Evolutionary conservation across 2,329 filamentous ascomycete species (phyloP), one percentile per base, ranked within the genome.

Genomic region (Pseudogymnoascus sp.): DNA sequence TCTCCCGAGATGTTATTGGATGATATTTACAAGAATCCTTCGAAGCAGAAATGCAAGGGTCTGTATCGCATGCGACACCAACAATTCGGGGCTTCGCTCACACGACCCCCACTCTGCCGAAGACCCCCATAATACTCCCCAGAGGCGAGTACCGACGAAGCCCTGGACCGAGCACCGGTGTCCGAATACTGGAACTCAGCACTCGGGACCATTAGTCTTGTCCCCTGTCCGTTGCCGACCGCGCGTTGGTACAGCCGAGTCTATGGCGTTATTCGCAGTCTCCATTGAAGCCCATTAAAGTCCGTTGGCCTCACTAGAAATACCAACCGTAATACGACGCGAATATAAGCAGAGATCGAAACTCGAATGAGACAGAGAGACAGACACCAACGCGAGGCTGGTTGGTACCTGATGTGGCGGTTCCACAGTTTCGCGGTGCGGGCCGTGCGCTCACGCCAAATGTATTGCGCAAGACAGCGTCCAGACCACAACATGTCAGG

Each of bases 71-170:
- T 15, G 25, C 22, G 15, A 12, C 41, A 47, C 14, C 43, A 33
- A 33, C 43, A 53, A 53, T 11, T 53, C 25, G 43, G 43, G 43
- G 43, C 25, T 33, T 53, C 5, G 25, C 43, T 33, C 43, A 53
- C 43, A 53, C 43, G 43, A 53, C 43, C 43, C 43, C 43, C 43
- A 53, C 43, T 11, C 43, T 30, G 11, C 43, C 43, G 25, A 53
- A 12, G 14, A 12, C 12, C 11, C 18, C 43, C 9, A 9, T 11
- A 18, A 6, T 15, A 18, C 25, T 18, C 25, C 12, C 25, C 15
- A 33, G 18, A 8, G 43, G 43, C 43, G 43, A 30, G 22, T 15
- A 30, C 43, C 22, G 43, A 50, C 22, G 14, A 1, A 50, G 43
- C 43, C 41, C 22, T 28, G 7, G 11, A 25, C 3, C 25, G 22